These are phyloP conservation scores for Globisporangium cystogenes DNA, from an alignment of 352 stramenopile species.

Conservation along the genomic window DNA sequence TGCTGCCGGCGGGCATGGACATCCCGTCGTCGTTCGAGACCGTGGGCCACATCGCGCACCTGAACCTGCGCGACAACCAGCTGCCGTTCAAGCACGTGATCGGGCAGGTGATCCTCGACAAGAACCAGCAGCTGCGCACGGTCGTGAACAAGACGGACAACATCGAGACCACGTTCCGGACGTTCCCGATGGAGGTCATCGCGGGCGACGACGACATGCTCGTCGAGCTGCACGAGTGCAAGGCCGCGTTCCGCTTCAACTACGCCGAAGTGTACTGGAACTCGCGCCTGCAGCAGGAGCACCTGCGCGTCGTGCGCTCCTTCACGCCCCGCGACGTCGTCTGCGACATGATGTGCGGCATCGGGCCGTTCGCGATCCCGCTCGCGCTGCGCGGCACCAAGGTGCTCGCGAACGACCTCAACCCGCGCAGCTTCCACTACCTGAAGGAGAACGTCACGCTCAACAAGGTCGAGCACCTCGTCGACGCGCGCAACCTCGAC, in stretches of 20 bases:
- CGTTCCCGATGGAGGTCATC: constrained; percentile 96
- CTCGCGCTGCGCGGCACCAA: constrained; percentile 79
- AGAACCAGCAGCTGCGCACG: constrained; percentile 93
- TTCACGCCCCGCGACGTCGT: constrained; percentile 71
- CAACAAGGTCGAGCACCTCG: constrained; percentile 86
- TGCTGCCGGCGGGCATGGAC: constrained; percentile 78
- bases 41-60: constrained; percentile 96
- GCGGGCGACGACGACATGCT: constrained; percentile 81
- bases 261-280: constrained; percentile 98
- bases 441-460: constrained; percentile 86
- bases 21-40: constrained; percentile 95
- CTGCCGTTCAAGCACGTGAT: constrained; percentile 97
- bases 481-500: constrained; percentile 91
- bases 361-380: constrained; percentile 95
- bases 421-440: constrained; percentile 89
- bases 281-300: constrained; percentile 92
- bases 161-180: constrained; percentile 94
- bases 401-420: constrained; percentile 93
- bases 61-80: constrained; percentile 94
- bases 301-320: constrained; percentile 87
- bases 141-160: constrained; percentile 98
- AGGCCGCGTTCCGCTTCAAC: constrained; percentile 92
- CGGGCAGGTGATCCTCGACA: constrained; percentile 97
- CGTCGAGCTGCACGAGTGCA: constrained; percentile 92
- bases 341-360: constrained; percentile 94